Percentiles rank a stretch among this genome's conserved stretches.
Conservation (phyloP, 2,329 filamentous ascomycete species). For the Daldinia eschscholtzii region DNA sequence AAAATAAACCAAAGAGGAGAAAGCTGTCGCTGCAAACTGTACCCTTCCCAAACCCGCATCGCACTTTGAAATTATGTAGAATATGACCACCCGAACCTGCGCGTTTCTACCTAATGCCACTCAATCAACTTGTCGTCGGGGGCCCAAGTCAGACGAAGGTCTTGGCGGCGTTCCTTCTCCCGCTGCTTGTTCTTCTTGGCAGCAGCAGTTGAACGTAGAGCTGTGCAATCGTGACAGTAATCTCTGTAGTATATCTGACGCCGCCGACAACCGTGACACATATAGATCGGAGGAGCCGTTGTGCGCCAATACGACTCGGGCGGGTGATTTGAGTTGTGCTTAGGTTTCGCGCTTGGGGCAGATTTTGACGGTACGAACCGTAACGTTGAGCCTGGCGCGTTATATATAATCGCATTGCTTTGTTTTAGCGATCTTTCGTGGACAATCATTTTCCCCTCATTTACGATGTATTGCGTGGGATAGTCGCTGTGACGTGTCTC, state of each 20-base stretch:
- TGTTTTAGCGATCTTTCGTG: conserved; percentile 41
- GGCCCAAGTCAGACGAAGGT: conserved; percentile 9
- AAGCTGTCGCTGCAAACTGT: background rate
- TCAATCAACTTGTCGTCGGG: background rate
- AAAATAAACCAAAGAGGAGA: background rate
- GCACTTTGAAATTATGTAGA: background rate
- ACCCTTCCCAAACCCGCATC: background rate
- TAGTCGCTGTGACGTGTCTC: conserved; percentile 39
- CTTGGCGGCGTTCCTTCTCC: conserved; percentile 8
- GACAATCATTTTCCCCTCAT: conserved; percentile 47
- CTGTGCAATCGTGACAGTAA: conserved; percentile 46
- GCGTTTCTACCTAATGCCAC: background rate
- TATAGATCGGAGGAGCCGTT: conserved; percentile 13
- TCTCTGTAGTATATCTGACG: conserved; percentile 33
- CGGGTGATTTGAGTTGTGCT: conserved; percentile 3
- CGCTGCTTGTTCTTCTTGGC: conserved; percentile 18
- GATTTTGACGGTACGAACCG: conserved; percentile 26
- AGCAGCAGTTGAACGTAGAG: conserved; percentile 5
- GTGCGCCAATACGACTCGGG: conserved; percentile 1
- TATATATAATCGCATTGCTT: conserved; percentile 49
- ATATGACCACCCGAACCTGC: no score
- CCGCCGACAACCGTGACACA: conserved; percentile 40
- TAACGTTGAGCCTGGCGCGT: conserved; percentile 46
- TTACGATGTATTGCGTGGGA: conserved; percentile 47
- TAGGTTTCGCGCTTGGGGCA: background rate